Conservation (phyloP, 176 grass and related monocot species). For the Oryza officinalis region DNA sequence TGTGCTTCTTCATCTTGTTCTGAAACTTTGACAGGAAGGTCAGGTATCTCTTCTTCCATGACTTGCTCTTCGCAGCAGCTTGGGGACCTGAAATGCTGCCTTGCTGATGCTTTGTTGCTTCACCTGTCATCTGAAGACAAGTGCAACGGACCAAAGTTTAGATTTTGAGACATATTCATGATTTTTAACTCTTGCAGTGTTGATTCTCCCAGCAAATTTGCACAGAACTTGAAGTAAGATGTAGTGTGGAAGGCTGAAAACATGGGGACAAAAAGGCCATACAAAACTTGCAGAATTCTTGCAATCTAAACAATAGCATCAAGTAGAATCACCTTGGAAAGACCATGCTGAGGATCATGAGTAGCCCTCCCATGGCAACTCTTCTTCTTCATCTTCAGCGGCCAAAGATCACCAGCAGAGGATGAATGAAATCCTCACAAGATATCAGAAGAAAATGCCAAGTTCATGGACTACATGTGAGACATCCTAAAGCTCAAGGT, state of each 20-base stretch:
- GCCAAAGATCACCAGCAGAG: background rate
- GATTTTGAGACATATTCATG: background rate
- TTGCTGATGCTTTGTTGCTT: background rate
- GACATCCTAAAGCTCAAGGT: background rate
- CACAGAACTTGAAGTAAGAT: background rate
- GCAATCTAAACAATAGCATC: background rate
- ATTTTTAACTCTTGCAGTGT: background rate
- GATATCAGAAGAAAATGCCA: background rate
- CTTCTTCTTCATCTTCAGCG: constrained; percentile 35
- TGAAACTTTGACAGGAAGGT: constrained; percentile 43
- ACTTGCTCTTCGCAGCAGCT: constrained; percentile 33
- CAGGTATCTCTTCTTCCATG: constrained; percentile 44
- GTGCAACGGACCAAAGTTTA: background rate
- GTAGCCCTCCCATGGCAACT: background rate
- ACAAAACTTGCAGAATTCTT: background rate
- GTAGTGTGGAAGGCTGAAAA: background rate
- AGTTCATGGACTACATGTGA: background rate
- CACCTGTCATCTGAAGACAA: constrained; percentile 1
- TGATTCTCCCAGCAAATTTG: background rate
- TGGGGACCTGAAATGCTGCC: background rate
- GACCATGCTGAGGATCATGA: background rate
- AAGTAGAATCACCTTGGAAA: constrained; percentile 8
- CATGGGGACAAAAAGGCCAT: background rate
- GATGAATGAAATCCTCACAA: background rate
- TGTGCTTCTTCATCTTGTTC: constrained; percentile 43